These are phyloP conservation scores for Nigrospora osmanthi DNA, from an alignment of 2,329 filamentous ascomycete species.

Conservation along the genomic window DNA sequence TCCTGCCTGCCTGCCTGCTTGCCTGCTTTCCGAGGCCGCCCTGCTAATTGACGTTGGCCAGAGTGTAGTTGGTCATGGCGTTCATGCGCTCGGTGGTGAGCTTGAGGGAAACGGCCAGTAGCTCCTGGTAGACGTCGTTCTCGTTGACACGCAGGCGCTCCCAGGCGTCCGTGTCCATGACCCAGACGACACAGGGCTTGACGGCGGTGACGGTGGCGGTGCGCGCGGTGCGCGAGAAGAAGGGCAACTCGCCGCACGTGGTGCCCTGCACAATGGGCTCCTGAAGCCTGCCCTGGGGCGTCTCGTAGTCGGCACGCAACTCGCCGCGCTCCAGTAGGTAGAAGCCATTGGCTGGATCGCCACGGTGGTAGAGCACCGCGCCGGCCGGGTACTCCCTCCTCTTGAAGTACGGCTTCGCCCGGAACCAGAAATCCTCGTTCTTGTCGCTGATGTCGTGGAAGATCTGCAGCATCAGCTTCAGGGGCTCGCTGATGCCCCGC, in stretches of 20 bases:
- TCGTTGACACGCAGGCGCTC: conserved; percentile 62
- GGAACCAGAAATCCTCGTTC: conserved; percentile 95
- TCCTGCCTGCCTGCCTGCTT: too few relatives aligned
- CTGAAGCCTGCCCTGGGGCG: conserved; percentile 81
- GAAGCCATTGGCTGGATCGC: conserved; percentile 73
- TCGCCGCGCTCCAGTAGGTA: conserved; percentile 88
- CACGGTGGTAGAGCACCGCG: conserved; percentile 68
- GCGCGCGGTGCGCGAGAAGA: conserved; percentile 83
- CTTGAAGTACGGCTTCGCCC: conserved; percentile 66
- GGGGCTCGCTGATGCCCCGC: conserved; percentile 81
- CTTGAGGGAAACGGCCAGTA: conserved; percentile 83
- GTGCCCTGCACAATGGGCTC: conserved; percentile 92
- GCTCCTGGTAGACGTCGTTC: conserved; percentile 71
- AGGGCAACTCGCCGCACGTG: conserved; percentile 91
- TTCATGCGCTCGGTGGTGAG: conserved; percentile 89
- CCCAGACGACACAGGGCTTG: conserved; percentile 74
- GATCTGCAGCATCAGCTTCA: conserved; percentile 88
- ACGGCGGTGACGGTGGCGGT: conserved; percentile 85
- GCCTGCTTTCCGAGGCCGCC: too few relatives aligned
- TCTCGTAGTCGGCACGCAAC: conserved; percentile 79
- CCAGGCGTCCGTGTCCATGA: conserved; percentile 68
- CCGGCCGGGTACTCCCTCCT: conserved; percentile 61
- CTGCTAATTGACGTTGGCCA: conserved; percentile 6
- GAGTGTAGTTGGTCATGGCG: conserved; percentile 46
- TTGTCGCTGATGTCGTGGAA: conserved; percentile 80